These are phyloP conservation scores for Pisolithus marmoratus DNA, from an alignment of 768 basidiomycete genomes.

Conservation along the genomic window DNA sequence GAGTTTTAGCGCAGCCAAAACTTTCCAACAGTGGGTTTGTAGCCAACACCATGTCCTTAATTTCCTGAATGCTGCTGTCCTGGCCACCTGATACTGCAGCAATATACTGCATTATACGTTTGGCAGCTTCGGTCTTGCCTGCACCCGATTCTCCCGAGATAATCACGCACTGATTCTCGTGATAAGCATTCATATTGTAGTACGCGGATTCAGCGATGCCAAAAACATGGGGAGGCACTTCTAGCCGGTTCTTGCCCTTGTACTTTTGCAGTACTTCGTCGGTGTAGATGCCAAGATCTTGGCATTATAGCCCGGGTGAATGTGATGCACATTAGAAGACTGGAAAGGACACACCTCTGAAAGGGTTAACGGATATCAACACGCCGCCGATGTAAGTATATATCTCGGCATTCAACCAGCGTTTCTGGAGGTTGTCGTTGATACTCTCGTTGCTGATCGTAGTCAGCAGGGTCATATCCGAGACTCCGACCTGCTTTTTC, in stretches of 20 bases:
- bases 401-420: constrained; percentile 93
- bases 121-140: constrained; percentile 98
- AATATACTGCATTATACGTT: constrained; percentile 99
- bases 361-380: constrained; percentile 98
- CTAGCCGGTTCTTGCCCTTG: constrained; percentile 94
- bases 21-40: constrained; percentile 97
- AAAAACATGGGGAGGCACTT: constrained; percentile 98
- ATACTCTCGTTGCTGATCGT: constrained; percentile 97
- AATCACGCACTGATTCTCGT: constrained; percentile 99
- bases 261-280: constrained; percentile 81
- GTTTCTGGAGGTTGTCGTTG: constrained; percentile 96
- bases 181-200: constrained; percentile 99
- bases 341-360: constrained; percentile 55
- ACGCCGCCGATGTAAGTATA: constrained; percentile 99
- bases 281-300: constrained; percentile 98
- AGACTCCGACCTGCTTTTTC: constrained; percentile 98
- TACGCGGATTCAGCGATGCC: constrained; percentile 95
- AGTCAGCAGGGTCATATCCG: constrained; percentile 96
- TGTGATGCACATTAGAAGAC: constrained; percentile 3
- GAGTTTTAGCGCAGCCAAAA: constrained; percentile 98
- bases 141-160: constrained; percentile 99
- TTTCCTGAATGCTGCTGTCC: constrained; percentile 90
- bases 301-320: constrained; percentile 1
- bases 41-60: constrained; percentile 99
- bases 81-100: constrained; percentile 90